Percentiles rank a stretch among this genome's conserved stretches.
Conservation (phyloP, 2,329 filamentous ascomycete genomes). For the Neofusicoccum cordaticola region DNA sequence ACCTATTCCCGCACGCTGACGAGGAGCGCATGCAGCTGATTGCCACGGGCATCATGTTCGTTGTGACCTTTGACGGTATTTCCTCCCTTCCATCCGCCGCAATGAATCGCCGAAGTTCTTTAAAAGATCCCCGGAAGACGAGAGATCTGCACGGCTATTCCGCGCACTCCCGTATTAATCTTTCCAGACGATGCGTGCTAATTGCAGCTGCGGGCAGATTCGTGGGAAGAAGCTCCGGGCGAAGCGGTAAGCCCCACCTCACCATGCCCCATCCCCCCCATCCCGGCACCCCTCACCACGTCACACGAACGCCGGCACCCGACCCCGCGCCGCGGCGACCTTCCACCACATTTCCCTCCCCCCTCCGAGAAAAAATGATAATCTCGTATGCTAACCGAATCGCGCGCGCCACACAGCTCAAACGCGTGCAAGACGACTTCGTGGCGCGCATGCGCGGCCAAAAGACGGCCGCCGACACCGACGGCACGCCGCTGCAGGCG, state of each 20-base stretch:
- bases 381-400: background rate
- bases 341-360: too few species aligned
- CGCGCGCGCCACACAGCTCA: background rate
- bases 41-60: background rate
- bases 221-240: background rate
- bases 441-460: background rate
- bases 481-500: background rate
- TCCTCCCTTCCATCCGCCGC: background rate
- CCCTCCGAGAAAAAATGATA: too few species aligned
- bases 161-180: too few species aligned
- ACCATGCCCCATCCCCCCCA: background rate
- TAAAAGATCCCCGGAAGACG: too few species aligned
- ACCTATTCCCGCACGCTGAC: background rate
- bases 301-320: background rate
- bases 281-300: background rate
- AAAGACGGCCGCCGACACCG: background rate
- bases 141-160: too few species aligned
- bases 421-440: conserved; percentile 6
- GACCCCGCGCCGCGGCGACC: too few species aligned
- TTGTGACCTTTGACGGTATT: background rate
- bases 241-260: background rate
- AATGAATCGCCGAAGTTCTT: background rate
- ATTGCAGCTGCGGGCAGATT: background rate
- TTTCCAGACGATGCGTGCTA: background rate
- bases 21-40: conserved; percentile 4